These are phyloP conservation scores for Tolypocladium nubicola DNA, from an alignment of 2,329 filamentous ascomycete species.

Conservation along the genomic window DNA sequence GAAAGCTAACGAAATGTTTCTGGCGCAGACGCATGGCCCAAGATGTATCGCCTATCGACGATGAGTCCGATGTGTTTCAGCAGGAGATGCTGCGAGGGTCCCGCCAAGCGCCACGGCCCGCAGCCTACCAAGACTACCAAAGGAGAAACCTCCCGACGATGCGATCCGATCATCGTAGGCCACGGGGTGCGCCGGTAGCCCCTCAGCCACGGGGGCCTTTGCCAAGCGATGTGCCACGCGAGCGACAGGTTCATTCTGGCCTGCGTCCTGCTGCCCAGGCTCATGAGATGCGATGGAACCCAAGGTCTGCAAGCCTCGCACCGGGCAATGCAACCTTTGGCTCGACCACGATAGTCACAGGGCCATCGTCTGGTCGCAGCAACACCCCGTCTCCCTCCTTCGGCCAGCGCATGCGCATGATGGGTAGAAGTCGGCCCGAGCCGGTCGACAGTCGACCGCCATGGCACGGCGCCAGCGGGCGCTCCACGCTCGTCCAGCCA, in stretches of 20 bases:
- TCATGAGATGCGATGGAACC: background rate
- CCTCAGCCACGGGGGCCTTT: background rate
- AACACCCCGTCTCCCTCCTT: constrained; percentile 18
- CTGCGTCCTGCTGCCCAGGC: background rate
- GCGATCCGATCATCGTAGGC: background rate
- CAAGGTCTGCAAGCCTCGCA: background rate
- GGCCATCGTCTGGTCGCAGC: constrained; percentile 9
- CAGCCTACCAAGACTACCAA: background rate
- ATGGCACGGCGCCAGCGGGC: constrained; percentile 66
- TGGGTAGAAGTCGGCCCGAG: constrained; percentile 24
- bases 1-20: background rate
- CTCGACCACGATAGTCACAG: constrained; percentile 15
- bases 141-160: background rate
- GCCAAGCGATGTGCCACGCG: background rate
- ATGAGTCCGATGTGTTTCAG: constrained; percentile 15
- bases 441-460: constrained; percentile 38
- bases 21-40: constrained; percentile 12
- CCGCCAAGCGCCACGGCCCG: constrained; percentile 1
- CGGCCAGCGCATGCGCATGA: constrained; percentile 21
- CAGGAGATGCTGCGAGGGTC: background rate
- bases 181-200: background rate
- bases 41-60: constrained; percentile 45
- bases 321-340: background rate
- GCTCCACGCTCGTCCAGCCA: constrained; percentile 51
- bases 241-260: background rate